Percentiles rank a stretch among this genome's conserved stretches.
Conservation (phyloP, 805 yeast species). For the Teunomyces aglyptinius region DNA sequence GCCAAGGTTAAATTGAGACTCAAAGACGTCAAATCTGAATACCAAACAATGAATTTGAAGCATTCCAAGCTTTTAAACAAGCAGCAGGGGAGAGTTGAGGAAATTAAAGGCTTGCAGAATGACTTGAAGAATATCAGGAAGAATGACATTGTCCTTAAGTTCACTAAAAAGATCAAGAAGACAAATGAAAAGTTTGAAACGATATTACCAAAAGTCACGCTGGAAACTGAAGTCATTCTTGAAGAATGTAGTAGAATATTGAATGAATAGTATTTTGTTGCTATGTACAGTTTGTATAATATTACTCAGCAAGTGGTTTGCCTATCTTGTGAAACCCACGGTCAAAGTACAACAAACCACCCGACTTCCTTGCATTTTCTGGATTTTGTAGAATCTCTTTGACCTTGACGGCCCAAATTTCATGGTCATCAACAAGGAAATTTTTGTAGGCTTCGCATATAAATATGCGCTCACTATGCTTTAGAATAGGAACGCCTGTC, state of each 20-base stretch:
- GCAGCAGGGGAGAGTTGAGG: slow-evolving; percentile 22
- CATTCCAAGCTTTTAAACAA: slow-evolving; percentile 26
- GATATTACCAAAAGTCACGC: slow-evolving; percentile 30
- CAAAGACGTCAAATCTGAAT: slow-evolving; percentile 22
- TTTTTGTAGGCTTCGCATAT: slow-evolving; percentile 57
- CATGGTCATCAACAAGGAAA: slow-evolving; percentile 75
- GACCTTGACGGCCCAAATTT: slow-evolving; percentile 85
- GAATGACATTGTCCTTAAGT: slow-evolving; percentile 21
- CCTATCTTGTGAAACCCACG: slow-evolving; percentile 55
- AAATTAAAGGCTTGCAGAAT: slow-evolving; percentile 20
- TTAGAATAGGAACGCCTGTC: slow-evolving; percentile 53
- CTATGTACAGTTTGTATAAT: not conserved
- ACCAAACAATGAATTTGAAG: slow-evolving; percentile 18
- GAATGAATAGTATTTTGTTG: slow-evolving; percentile 5
- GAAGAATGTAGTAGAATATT: slow-evolving; percentile 9
- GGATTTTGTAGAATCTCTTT: slow-evolving; percentile 46
- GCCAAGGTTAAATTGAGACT: slow-evolving; percentile 19
- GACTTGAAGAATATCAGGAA: slow-evolving; percentile 29
- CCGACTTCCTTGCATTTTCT: slow-evolving; percentile 28
- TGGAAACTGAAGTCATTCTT: slow-evolving; percentile 11
- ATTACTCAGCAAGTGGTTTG: slow-evolving; percentile 19
- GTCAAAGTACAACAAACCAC: slow-evolving; percentile 67
- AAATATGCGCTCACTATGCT: slow-evolving; percentile 56
- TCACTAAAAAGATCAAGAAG: slow-evolving; percentile 19
- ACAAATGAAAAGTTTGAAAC: slow-evolving; percentile 35